Conservation (phyloP, 2,329 filamentous ascomycete species). For the Moelleriella libera region DNA sequence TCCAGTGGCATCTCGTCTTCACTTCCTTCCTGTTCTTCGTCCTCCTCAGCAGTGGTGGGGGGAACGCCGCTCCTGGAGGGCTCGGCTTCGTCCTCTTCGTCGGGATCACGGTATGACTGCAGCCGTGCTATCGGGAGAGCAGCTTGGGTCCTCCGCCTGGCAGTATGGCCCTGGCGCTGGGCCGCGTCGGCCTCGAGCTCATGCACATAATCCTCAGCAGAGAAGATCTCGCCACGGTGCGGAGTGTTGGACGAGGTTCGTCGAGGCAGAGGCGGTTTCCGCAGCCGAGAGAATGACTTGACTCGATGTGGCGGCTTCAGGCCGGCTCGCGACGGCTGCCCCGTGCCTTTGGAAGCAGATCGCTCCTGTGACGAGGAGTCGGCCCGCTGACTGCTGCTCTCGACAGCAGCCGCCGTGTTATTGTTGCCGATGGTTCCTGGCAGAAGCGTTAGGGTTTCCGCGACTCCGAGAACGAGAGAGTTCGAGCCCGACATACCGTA, state of each 20-base stretch:
- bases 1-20: constrained; percentile 28
- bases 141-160: constrained; percentile 19
- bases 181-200: constrained; percentile 61
- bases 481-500: constrained; percentile 31
- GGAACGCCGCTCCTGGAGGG: constrained; percentile 3
- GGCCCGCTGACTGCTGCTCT: constrained; percentile 17
- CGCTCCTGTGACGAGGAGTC: constrained; percentile 22
- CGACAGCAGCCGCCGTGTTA: neutral
- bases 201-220: constrained; percentile 72
- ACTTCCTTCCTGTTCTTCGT: constrained; percentile 12
- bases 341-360: constrained; percentile 16
- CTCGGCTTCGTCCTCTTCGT: constrained; percentile 11
- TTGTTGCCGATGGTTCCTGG: constrained; percentile 8
- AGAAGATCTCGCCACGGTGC: constrained; percentile 75
- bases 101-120: constrained; percentile 18
- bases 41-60: constrained; percentile 8
- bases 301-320: constrained; percentile 31
- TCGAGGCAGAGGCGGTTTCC: constrained; percentile 60
- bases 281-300: constrained; percentile 34
- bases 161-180: constrained; percentile 12
- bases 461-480: too few species aligned
- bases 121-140: constrained; percentile 23
- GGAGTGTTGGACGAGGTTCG: constrained; percentile 66
- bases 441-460: too few species aligned
- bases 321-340: constrained; percentile 19